These are phyloP conservation scores for Pseudogymnoascus pannorum DNA, from an alignment of 2,329 filamentous ascomycete species.

Conservation along the genomic window DNA sequence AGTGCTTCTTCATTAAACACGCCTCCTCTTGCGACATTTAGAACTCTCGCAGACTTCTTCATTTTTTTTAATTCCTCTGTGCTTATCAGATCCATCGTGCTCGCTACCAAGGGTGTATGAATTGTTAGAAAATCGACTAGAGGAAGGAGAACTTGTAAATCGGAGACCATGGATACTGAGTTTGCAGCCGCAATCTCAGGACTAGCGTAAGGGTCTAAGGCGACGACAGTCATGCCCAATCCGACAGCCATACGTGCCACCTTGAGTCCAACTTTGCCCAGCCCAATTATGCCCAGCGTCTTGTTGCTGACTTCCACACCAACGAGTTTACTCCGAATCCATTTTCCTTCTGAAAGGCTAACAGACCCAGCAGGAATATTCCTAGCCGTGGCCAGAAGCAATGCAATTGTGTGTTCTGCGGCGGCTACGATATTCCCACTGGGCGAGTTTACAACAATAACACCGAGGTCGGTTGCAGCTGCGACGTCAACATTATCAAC, in stretches of 20 bases:
- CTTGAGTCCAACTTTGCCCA: conserved; percentile 77
- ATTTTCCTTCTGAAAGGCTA: conserved; percentile 63
- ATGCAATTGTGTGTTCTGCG: conserved; percentile 68
- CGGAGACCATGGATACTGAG: conserved; percentile 55
- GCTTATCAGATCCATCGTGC: conserved; percentile 66
- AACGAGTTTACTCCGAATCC: conserved; percentile 68
- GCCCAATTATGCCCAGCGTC: conserved; percentile 66
- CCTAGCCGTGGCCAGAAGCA: conserved; percentile 66
- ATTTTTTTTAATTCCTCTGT: conserved; percentile 59
- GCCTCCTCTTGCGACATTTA: conserved; percentile 74
- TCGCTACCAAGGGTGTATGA: conserved; percentile 72
- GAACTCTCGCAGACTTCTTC: conserved; percentile 64
- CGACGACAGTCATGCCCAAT: conserved; percentile 67
- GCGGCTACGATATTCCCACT: conserved; percentile 75
- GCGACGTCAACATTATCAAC: conserved; percentile 77
- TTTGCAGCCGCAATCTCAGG: conserved; percentile 61
- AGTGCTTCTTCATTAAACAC: conserved; percentile 73
- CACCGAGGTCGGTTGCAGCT: conserved; percentile 62
- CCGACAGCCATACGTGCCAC: conserved; percentile 74
- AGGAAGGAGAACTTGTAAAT: conserved; percentile 54
- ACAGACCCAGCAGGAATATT: conserved; percentile 64
- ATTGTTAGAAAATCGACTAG: conserved; percentile 71
- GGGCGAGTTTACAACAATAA: conserved; percentile 75
- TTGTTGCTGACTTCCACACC: conserved; percentile 74
- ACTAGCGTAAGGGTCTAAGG: conserved; percentile 72